These are phyloP conservation scores for Acacia concinna DNA, from an alignment of 331 rosid genomes.

Conservation along the genomic window DNA sequence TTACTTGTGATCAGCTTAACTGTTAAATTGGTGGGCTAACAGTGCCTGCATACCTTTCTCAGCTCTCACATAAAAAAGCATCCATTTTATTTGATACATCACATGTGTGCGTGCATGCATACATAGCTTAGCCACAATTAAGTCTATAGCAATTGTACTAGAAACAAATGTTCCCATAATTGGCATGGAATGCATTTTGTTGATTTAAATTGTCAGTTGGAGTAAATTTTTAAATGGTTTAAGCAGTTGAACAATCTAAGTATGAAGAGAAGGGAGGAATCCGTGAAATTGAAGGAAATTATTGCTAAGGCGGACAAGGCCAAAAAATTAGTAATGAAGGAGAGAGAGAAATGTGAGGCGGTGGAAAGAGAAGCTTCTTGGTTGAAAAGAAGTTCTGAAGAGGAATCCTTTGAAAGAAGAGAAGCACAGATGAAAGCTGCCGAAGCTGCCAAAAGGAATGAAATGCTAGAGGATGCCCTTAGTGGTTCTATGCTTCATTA, in stretches of 20 bases:
- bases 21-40: background rate
- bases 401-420: conserved; percentile 66
- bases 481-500: conserved; percentile 56
- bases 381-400: conserved; percentile 60
- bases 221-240: conserved; percentile 33
- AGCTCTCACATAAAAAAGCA: no score
- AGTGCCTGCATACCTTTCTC: no score
- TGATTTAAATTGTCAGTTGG: conserved; percentile 4
- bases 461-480: conserved; percentile 71
- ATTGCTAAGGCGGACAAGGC: conserved; percentile 57
- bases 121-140: background rate
- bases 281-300: conserved; percentile 60
- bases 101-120: background rate
- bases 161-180: conserved; percentile 3
- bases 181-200: conserved; percentile 5
- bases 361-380: conserved; percentile 55
- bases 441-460: conserved; percentile 61
- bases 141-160: no score
- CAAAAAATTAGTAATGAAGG: conserved; percentile 48
- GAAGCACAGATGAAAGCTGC: conserved; percentile 67
- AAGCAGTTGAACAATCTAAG: conserved; percentile 61
- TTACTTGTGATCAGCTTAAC: background rate
- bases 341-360: conserved; percentile 61
- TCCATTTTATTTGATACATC: no score
- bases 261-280: conserved; percentile 54